A percentile compares a stretch with the other conserved stretches of the same genome.
Evolutionary conservation across 2,329 filamentous ascomycete genomes (phyloP).

Genomic region (Leptodontidium sp.): DNA sequence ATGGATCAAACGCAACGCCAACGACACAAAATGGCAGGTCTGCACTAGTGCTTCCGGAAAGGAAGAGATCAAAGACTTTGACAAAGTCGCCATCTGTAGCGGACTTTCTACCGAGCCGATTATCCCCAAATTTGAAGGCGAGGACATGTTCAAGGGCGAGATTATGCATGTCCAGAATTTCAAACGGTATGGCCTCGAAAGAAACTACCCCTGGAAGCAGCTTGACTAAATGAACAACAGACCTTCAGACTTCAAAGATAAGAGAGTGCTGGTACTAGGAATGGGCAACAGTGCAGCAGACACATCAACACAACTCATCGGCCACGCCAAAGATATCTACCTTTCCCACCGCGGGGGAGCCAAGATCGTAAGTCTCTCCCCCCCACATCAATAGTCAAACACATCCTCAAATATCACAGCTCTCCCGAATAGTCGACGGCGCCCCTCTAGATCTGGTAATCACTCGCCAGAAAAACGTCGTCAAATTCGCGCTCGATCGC

Average conservation of each 20-base stretch:
- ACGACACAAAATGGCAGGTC: slow-evolving; percentile 46
- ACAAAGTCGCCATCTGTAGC: slow-evolving; percentile 9
- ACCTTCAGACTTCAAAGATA: slow-evolving; percentile 49
- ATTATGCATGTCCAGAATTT: slow-evolving; percentile 8
- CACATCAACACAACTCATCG: slow-evolving; percentile 48
- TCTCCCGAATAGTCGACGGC: slow-evolving; percentile 45
- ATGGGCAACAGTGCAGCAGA: slow-evolving; percentile 52
- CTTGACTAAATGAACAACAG: slow-evolving; percentile 32
- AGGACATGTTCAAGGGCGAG: slow-evolving; percentile 8
- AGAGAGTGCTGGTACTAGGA: slow-evolving; percentile 55
- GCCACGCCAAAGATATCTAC: slow-evolving; percentile 51
- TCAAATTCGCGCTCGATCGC: slow-evolving; percentile 18
- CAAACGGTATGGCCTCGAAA: not conserved
- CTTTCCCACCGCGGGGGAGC: slow-evolving; percentile 52
- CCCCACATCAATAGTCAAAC: not conserved
- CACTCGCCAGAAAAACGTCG: slow-evolving; percentile 42
- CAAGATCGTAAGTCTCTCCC: slow-evolving; percentile 45
- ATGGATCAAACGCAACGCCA: slow-evolving; percentile 42
- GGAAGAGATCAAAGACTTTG: slow-evolving; percentile 9
- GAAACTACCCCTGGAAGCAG: no score
- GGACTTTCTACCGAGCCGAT: slow-evolving; percentile 5
- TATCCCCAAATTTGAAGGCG: slow-evolving; percentile 11
- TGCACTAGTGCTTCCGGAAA: not conserved
- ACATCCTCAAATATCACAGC: slow-evolving; percentile 1
- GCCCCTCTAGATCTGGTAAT: slow-evolving; percentile 40